Base-by-base conservation (phyloP, 1,139 yeast species). In the Torulaspora globosa region DNA sequence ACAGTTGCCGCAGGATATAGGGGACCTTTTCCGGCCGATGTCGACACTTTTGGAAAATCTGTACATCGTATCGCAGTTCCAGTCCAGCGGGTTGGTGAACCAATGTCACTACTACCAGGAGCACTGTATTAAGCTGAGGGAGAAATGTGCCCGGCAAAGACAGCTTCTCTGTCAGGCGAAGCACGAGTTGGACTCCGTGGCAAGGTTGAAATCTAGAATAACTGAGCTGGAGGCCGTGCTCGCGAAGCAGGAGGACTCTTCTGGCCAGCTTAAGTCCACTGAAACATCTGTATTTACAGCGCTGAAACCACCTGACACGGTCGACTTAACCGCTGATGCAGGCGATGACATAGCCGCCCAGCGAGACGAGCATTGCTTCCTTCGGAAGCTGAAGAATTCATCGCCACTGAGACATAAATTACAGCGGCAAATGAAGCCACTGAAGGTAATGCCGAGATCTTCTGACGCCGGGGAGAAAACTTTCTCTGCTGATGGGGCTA, bases 121-220 rank as follows among this genome's bases (percentile, higher is more conserved):
- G 5, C 50, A 52, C 28, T 55, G 61, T 33, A 36, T 50, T 11
- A 54, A 57, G 36, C 29, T 58, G 12, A 48, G 55, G 28, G 62
- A 58, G 26, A 55, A 57, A 43, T 54, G 57, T 26, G 55, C 53
- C 9, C 41, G 60, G 34, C 62, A 58, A 39, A 57, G 58, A 26
- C 58, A 56, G 41, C 33, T 58, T 21, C 41, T 59, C 4, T 49
- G 43, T 24, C 53, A 57, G 32, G 62, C 59, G 3, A 56, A 55
- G 34, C 49, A 52, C 27, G 60, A 58, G 47, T 31, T 60, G 27
- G 59, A 60, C 16, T 38, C 55, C 1, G 54, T 55, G 21, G 50
- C 60, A 2, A 33, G 27, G 5, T 44, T 58, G 31, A 57, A 53
- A 37, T 30, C 41, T 12, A 48, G 50, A 41, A 44, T 58, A 4